Percentiles rank a stretch among this genome's conserved stretches.
These are phyloP conservation scores for Alternaria brassicae DNA, from an alignment of 2,329 filamentous ascomycete species.

Conservation along the genomic window DNA sequence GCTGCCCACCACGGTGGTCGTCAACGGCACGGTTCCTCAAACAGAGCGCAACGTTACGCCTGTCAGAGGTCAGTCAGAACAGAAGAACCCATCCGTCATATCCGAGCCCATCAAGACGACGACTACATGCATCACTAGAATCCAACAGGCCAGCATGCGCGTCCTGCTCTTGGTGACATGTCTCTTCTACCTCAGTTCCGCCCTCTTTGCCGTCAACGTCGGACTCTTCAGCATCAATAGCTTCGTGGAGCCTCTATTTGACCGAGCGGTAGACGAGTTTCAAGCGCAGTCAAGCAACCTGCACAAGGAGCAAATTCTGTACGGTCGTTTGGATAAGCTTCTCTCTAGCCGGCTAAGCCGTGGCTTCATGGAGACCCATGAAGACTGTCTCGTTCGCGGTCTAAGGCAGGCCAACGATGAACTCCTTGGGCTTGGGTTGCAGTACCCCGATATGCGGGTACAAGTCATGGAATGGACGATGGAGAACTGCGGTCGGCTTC, in stretches of 20 bases:
- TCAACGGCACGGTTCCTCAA: background rate
- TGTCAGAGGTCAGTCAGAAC: background rate
- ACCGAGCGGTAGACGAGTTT: constrained; percentile 11
- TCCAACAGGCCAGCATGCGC: constrained; percentile 6
- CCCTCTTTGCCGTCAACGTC: constrained; percentile 13
- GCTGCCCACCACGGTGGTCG: background rate
- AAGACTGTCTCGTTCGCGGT: constrained; percentile 36
- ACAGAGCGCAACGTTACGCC: background rate
- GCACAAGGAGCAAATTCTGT: constrained; percentile 10
- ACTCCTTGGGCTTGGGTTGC: constrained; percentile 18
- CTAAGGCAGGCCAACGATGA: constrained; percentile 18
- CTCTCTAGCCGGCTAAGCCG: constrained; percentile 12
- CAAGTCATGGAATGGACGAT: constrained; percentile 31
- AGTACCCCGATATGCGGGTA: constrained; percentile 23
- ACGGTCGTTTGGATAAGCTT: constrained; percentile 16
- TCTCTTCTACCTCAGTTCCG: constrained; percentile 14
- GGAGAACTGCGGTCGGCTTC: constrained; percentile 30
- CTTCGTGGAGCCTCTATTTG: constrained; percentile 7
- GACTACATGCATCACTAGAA: background rate
- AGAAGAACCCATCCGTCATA: background rate
- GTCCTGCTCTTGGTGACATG: constrained; percentile 14
- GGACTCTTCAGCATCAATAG: constrained; percentile 6
- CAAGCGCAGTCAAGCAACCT: background rate
- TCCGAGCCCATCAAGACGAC: background rate
- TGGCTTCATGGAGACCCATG: constrained; percentile 30